These are phyloP conservation scores for Inosperma sp. DNA, from an alignment of 768 basidiomycete species.

Conservation along the genomic window DNA sequence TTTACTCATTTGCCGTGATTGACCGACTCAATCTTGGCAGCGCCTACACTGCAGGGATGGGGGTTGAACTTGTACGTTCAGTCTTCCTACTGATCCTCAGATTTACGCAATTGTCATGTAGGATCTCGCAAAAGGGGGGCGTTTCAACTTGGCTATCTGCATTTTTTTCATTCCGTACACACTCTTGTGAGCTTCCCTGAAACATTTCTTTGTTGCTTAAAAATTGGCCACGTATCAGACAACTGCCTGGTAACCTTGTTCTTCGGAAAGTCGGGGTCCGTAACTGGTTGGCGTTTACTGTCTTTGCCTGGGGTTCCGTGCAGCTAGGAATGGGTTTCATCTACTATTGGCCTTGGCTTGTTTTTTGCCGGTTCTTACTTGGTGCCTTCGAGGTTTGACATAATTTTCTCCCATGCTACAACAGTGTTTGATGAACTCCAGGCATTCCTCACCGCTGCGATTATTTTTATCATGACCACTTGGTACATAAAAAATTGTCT, in stretches of 20 bases:
- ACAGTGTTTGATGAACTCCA: constrained; percentile 9
- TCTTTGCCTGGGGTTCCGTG: constrained; percentile 41
- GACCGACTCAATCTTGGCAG: constrained; percentile 36
- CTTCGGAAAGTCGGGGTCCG: constrained; percentile 41
- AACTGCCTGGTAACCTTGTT: constrained; percentile 43
- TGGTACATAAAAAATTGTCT: constrained; percentile 30
- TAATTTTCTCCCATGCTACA: not conserved
- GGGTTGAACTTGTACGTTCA: constrained; percentile 30
- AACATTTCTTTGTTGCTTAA: not conserved
- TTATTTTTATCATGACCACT: constrained; percentile 44
- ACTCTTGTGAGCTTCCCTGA: constrained; percentile 29
- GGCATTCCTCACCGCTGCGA: constrained; percentile 44
- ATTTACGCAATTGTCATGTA: not conserved
- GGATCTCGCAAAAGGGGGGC: constrained; percentile 24
- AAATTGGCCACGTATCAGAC: constrained; percentile 24
- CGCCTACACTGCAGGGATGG: constrained; percentile 37
- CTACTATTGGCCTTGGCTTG: constrained; percentile 36
- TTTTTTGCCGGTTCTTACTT: constrained; percentile 40
- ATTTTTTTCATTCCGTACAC: constrained; percentile 43
- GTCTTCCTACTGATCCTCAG: not conserved
- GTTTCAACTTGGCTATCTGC: constrained; percentile 38
- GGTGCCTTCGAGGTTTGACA: constrained; percentile 39
- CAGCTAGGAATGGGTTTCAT: constrained; percentile 46
- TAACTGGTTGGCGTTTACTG: constrained; percentile 41
- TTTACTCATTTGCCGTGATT: constrained; percentile 36